These are phyloP conservation scores for Buddleja alternifolia DNA, from an alignment of 257 asterid species.

Conservation along the genomic window DNA sequence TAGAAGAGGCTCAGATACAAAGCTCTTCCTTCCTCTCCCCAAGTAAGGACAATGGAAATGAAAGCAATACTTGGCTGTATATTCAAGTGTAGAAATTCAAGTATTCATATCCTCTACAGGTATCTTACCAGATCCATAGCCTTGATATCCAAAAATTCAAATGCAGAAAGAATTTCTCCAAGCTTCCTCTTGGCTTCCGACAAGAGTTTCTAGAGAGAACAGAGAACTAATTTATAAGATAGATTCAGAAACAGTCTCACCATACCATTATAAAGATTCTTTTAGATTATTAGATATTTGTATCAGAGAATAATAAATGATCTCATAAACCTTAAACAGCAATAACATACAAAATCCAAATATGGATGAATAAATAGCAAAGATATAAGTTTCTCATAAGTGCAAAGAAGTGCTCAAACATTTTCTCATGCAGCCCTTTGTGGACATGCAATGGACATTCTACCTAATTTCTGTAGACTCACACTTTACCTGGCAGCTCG, in stretches of 20 bases:
- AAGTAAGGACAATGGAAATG: background rate
- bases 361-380: background rate
- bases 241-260: conserved; percentile 29
- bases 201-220: conserved; percentile 67
- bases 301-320: conserved; percentile 2
- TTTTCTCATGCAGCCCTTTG: conserved; percentile 8
- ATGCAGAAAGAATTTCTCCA: conserved; percentile 98
- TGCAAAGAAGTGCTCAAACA: conserved; percentile 8
- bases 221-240: conserved; percentile 25
- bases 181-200: conserved; percentile 84
- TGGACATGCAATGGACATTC: conserved; percentile 22
- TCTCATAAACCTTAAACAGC: conserved; percentile 17
- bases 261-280: background rate
- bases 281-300: background rate
- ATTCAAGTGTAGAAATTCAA: background rate
- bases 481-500: conserved; percentile 87
- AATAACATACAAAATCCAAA: conserved; percentile 6
- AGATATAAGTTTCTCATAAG: background rate
- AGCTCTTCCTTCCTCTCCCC: background rate
- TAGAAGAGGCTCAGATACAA: background rate
- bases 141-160: conserved; percentile 80
- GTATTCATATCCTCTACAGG: background rate
- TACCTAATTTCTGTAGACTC: background rate
- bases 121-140: conserved; percentile 91
- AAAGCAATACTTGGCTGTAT: background rate